Evolutionary conservation across 2,329 filamentous ascomycete species (phyloP).

Genomic region (Didymella segeticola): DNA sequence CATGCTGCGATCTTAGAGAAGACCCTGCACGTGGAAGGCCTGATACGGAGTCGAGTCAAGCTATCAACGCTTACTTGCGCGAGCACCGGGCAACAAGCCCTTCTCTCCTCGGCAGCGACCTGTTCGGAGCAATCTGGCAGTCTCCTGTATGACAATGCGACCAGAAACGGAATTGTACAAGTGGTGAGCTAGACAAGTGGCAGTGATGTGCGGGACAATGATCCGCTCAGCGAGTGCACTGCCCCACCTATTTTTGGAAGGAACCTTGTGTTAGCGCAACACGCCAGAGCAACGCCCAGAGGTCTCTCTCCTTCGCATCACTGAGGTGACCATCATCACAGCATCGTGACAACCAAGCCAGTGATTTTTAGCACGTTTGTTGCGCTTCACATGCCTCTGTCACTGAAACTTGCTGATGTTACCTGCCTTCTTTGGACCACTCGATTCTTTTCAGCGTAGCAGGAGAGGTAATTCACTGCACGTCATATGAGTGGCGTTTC

Average conservation of each 20-base stretch:
- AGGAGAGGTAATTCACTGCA: neutral
- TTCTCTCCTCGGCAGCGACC: conserved; percentile 24
- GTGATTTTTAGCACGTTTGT: neutral
- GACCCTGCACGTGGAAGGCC: conserved; percentile 26
- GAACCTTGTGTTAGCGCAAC: conserved; percentile 18
- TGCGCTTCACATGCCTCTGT: neutral
- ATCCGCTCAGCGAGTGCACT: conserved; percentile 33
- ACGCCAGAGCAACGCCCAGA: conserved; percentile 23
- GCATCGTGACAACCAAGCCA: conserved; percentile 1
- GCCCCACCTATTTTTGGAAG: conserved; percentile 41
- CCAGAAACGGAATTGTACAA: conserved; percentile 7
- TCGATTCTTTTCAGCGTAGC: neutral
- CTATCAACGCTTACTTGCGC: conserved; percentile 17
- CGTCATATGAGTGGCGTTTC: conserved; percentile 1
- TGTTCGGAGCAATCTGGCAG: neutral
- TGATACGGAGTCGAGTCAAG: conserved; percentile 22
- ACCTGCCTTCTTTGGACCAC: neutral
- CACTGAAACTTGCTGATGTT: neutral
- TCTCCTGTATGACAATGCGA: conserved; percentile 1
- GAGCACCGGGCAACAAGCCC: conserved; percentile 20
- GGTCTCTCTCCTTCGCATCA: conserved; percentile 8
- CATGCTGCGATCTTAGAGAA: conserved; percentile 26
- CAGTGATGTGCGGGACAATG: conserved; percentile 25
- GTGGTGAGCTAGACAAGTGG: conserved; percentile 22
- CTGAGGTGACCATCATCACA: neutral